Base-by-base conservation (phyloP, 139 green algal species). In the Chlamydomonas asymmetrica region DNA sequence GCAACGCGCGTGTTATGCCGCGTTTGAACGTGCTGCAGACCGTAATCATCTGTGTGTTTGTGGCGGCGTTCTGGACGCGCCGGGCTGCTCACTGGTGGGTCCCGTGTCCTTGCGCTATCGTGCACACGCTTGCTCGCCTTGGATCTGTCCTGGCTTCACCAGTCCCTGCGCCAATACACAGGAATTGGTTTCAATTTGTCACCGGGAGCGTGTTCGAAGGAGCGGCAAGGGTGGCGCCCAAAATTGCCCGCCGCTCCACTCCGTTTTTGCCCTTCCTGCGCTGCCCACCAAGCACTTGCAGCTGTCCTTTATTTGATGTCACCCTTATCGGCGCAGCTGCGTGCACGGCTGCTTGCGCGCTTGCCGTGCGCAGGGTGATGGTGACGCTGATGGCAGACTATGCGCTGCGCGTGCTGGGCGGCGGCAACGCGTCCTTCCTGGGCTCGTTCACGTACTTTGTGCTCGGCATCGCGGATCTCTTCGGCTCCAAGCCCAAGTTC, bases 351-450 rank as follows among this genome's bases (percentile, higher is more conserved):
- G 22, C 27, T 25, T 18, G 52, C 3, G 4, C 5, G 7, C 8
- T 59, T 59, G 7, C 10, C 27, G 20, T 8, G 7, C 10, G 9
- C 27, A n/a, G 25, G 9, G 52, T 35, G 16, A 59, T 20, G 50
- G 50, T 20, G 10, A 23, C 10, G 50, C 6, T 32, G 6, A 23
- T 6, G 50, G 29, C 16, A 9, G 78, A 81, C 66, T 88, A 79
- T 32, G 78, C 56, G 50, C 37, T 83, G 7, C 74, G 82, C 35
- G 61, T 88, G n/a, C 23, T 62, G 41, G 76, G 65, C 20, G 76
- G 76, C 62, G 48, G 68, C 68, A 77, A 76, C 68, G 63, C 57
- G 61, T 88, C 82, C 0, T 61, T 79, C 16, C 38, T 90, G 56
- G 85, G 82, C 40, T 63, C 49, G 25, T 35, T 87, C 35, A 80